Conservation (phyloP, 345 rosid genomes). For the Linum usitatissimum region DNA sequence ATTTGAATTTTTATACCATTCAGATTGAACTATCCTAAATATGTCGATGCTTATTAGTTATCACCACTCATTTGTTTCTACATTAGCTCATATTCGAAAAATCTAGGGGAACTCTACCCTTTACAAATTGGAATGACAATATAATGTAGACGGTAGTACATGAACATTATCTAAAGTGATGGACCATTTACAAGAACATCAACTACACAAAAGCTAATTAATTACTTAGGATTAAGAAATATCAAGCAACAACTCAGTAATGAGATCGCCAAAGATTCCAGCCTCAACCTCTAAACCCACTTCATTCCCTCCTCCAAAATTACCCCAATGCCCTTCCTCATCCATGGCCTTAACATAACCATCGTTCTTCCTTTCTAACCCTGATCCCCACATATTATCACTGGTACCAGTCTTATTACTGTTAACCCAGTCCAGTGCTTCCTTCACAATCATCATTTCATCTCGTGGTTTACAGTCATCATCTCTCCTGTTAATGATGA, state of each 20-base stretch:
- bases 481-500: background rate
- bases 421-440: background rate
- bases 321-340: background rate
- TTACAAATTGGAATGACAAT: too few species aligned
- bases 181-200: background rate
- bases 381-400: background rate
- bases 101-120: too few species aligned
- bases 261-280: background rate
- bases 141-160: too few species aligned
- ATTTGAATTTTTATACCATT: too few species aligned
- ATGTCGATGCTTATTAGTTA: too few species aligned
- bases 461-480: background rate
- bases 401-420: too few species aligned
- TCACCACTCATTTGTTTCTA: too few species aligned
- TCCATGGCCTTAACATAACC: background rate
- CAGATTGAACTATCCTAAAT: too few species aligned
- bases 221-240: background rate
- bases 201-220: too few species aligned
- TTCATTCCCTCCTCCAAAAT: background rate
- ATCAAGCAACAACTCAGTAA: background rate
- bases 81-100: too few species aligned
- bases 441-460: background rate
- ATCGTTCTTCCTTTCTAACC: background rate
- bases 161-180: too few species aligned
- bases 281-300: background rate